Evolutionary conservation across 176 grass and related monocot genomes (phyloP).

Genomic region (Alopecurus myosuroides): DNA sequence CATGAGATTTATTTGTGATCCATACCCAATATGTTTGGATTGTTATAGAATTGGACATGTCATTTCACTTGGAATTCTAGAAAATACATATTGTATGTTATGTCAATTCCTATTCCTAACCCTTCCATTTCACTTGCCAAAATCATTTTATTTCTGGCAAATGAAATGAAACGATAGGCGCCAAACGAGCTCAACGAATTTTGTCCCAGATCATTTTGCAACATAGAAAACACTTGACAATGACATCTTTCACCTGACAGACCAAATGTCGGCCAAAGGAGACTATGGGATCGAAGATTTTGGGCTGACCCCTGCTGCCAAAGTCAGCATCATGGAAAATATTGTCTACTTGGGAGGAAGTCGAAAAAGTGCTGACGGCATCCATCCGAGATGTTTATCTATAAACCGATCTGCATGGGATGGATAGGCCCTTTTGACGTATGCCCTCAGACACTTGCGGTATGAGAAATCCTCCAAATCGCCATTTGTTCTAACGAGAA

Average conservation of each 20-base stretch:
- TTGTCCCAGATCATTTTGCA: background rate
- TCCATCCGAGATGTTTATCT: slow-evolving; percentile 39
- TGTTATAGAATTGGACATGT: too few relatives aligned
- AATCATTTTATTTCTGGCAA: too few relatives aligned
- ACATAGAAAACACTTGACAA: background rate
- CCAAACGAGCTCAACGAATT: too few relatives aligned
- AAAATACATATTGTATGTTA: too few relatives aligned
- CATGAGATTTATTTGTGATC: too few relatives aligned
- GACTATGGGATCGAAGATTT: background rate
- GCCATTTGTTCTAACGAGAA: slow-evolving; percentile 66
- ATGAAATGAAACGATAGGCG: too few relatives aligned
- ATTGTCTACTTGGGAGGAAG: background rate
- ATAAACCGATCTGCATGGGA: slow-evolving; percentile 56
- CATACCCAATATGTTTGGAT: too few relatives aligned
- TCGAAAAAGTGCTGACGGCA: background rate
- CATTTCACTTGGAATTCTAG: too few relatives aligned
- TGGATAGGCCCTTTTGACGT: too few relatives aligned
- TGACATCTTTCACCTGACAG: background rate
- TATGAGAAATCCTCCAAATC: slow-evolving; percentile 75
- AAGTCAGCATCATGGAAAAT: background rate
- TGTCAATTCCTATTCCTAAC: too few relatives aligned
- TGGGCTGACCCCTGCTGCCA: background rate
- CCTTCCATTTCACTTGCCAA: too few relatives aligned
- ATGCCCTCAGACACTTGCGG: slow-evolving; percentile 65
- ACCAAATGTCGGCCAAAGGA: background rate